Conservation (phyloP, 2,329 filamentous ascomycete genomes). For the Colletotrichum sp. region DNA sequence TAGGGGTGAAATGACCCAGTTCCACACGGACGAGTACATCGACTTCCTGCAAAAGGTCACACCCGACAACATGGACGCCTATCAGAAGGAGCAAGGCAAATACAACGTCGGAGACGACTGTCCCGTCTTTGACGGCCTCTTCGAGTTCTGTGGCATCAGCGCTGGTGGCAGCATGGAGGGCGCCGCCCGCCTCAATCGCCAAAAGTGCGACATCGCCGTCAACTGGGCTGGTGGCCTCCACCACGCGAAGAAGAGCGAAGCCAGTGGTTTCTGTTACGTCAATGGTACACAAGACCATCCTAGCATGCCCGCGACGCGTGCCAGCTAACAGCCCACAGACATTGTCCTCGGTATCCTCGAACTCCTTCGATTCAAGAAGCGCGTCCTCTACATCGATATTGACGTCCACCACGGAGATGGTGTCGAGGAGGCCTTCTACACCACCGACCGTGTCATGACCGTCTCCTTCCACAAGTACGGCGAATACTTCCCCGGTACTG, state of each 20-base stretch:
- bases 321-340: conserved; percentile 56
- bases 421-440: conserved; percentile 92
- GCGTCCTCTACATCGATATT: conserved; percentile 97
- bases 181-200: conserved; percentile 84
- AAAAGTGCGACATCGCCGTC: conserved; percentile 95
- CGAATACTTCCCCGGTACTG: conserved; percentile 93
- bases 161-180: conserved; percentile 94
- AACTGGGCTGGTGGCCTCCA: conserved; percentile 98
- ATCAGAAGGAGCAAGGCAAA: conserved; percentile 86
- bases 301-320: no score
- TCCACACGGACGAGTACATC: conserved; percentile 95
- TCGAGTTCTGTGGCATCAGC: conserved; percentile 94
- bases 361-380: conserved; percentile 85
- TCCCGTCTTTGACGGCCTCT: conserved; percentile 97
- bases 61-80: conserved; percentile 97
- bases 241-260: conserved; percentile 96
- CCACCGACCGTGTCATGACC: conserved; percentile 90
- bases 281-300: conserved; percentile 66
- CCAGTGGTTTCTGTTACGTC: conserved; percentile 97
- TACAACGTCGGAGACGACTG: conserved; percentile 98
- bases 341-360: conserved; percentile 96
- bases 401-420: conserved; percentile 94
- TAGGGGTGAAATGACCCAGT: conserved; percentile 88
- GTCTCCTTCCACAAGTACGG: conserved; percentile 97
- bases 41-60: conserved; percentile 95